Base-by-base conservation (phyloP, 768 basidiomycete genomes). In the Mycena crocata region DNA sequence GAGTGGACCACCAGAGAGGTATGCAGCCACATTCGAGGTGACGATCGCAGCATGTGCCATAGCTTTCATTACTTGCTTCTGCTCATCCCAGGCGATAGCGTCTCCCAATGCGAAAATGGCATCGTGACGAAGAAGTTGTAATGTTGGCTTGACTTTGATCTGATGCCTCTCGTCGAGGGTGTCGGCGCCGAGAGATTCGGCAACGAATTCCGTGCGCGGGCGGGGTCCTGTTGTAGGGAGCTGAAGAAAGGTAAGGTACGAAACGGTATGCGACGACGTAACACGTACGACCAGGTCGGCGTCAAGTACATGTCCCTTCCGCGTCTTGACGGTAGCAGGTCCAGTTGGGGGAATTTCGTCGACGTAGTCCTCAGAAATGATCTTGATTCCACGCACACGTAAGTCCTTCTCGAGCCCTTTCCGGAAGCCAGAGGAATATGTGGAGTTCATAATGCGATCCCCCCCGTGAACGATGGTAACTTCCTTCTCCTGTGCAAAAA, bases 41-140 rank as follows among this genome's bases (percentile, higher is more conserved):
- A 87, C 78, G 40, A 90, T 67, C 12, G 67, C 64, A 0, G 79
- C 82, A 66, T 92, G 91, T 7, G 70, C 71, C 2, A 50, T 26
- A 0, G 78, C 79, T 73, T 92, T 91, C 19, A 65, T 74, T 5
- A 76, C 74, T 52, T 83, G 89, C 70, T 91, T 91, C 75, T 91
- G 87, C 74, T 91, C 91, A 1, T 77, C 61, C 81, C 85, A 88
- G 40, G 89, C 87, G 65, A 89, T 84, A 63, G 89, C 82, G 71
- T 93, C 91, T 2, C 91, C 91, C 3, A 78, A 81, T 0, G 91
- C 92, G 62, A 89, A 92, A 17, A 93, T 85, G 63, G 82, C 81
- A 0, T 86, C 78, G 73, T 89, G 77, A 0, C 75, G 77, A 9
- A 68, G 71, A 3, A 93, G 75, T 70, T 91, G 89, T 42, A 93